A percentile compares a stretch with the other conserved stretches of the same genome.
Conservation (phyloP, 352 stramenopile species). For the Peronosclerospora sorghi region DNA sequence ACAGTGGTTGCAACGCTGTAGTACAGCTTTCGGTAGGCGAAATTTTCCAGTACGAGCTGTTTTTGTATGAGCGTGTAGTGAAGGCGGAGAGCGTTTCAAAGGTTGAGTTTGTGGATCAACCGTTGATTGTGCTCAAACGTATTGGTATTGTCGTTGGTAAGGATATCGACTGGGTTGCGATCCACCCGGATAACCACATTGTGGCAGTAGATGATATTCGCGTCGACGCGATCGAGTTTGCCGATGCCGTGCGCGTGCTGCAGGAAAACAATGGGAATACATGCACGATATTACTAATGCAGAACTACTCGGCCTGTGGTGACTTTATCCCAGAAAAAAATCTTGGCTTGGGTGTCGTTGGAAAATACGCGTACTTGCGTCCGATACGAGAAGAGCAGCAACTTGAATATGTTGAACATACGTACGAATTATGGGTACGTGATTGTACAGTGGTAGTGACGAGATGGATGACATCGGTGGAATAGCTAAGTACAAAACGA, state of each 20-base stretch:
- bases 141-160: constrained; percentile 66
- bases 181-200: constrained; percentile 78
- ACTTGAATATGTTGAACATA: constrained; percentile 27
- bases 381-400: constrained; percentile 37
- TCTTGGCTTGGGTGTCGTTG: constrained; percentile 62
- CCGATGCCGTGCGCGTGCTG: constrained; percentile 59
- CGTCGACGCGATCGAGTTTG: constrained; percentile 77
- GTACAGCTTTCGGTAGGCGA: constrained; percentile 75
- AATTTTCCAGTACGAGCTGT: constrained; percentile 85
- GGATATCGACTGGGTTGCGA: constrained; percentile 73
- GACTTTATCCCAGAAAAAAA: constrained; percentile 86
- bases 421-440: constrained; percentile 48
- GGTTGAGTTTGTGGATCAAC: constrained; percentile 82
- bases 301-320: constrained; percentile 78
- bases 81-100: constrained; percentile 79
- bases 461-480: constrained; percentile 9
- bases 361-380: constrained; percentile 72
- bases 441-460: constrained; percentile 21
- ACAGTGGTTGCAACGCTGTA: constrained; percentile 75
- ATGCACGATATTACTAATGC: constrained; percentile 82
- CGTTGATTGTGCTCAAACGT: constrained; percentile 75
- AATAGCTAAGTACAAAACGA: constrained; percentile 9
- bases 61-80: constrained; percentile 79
- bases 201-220: constrained; percentile 81
- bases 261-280: constrained; percentile 81